Evolutionary conservation across 139 green algal species (phyloP), one percentile per base, ranked within the genome.

Genomic region (Micractinium conductrix): DNA sequence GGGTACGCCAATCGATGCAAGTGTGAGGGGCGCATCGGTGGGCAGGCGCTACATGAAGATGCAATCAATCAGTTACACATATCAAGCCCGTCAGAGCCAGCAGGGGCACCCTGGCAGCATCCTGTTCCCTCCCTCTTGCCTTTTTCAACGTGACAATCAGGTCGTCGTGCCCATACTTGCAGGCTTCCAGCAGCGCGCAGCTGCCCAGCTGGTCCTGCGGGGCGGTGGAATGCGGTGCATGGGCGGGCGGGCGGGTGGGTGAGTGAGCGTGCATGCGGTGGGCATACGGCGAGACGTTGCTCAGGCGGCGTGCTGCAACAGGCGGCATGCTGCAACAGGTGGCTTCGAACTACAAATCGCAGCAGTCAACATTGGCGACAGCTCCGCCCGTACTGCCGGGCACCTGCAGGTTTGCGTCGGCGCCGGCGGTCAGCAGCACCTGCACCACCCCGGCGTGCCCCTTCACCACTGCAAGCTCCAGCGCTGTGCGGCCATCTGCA

Each of bases 401-500:
- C 33, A 58, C 71, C 71, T 78, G 71, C 42, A 40, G 10, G 71
- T 78, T 78, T 7, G 40, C 71, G 28, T 78, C 30, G 21, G 71
- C 71, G 4, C 71, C 71, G 0, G 71, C 71, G 28, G 71, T 30
- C 43, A 78, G 43, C 71, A 78, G 71, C 71, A 58, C 3, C 30
- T n/a, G 45, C 35, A 69, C 69, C 37, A 70, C 50, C n/a, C 42
- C 81, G 21, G 60, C 24, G 71, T 95, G 87, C 19, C 92, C 92
- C 40, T 91, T 89, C 12, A 78, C 83, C 19, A 58, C 69, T 0
- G 90, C 88, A 74, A 96, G 87, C 89, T 93, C 93, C 30, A 96
- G 84, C 1, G 67, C 92, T 0, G 86, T 94, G 45, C 93, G 80
- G 22, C 87, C 85, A 60, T 94, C 71, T 78, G 71, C 43, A 38